Base-by-base conservation (phyloP, 2,329 filamentous ascomycete genomes). In the Emmonsiellopsis sp. region DNA sequence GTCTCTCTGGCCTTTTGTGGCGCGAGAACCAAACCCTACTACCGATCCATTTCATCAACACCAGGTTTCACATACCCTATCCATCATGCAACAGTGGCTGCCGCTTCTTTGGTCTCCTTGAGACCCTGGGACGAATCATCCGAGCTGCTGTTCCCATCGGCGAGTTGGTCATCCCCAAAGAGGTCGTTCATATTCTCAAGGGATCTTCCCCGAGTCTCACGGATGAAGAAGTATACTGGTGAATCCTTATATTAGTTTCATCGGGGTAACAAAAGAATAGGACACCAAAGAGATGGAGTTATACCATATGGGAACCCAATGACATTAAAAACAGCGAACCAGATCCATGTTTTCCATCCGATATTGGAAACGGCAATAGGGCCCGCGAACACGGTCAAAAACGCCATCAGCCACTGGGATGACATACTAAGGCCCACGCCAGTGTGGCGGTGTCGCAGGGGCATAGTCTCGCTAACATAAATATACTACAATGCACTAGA, bases 341-440 rank as follows among this genome's bases (percentile, higher is more conserved):
- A 63, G 54, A 66, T 58, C 61, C 62, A 66, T 37, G 63, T 64
- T 56, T 67, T 66, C 66, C 66, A 69, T 8, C 66, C 67, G 8
- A 65, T 58, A 44, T 60, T 57, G 7, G 58, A 58, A 36, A 68
- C 61, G 8, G 60, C 67, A 42, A 68, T 68, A 3, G 66, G 66
- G 2, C 66, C 66, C 4, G 65, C 67, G 50, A 63, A 69, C 4
- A 68, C 67, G 14, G 67, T 69, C 17, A 69, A 44, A 54, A 68
- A 69, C 2, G 66, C 64, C 56, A 64, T 64, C 40, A 68, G 55
- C 67, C 67, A 69, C 53, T 69, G 65, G 10, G 58, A 62, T 9
- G 62, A 65, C 34, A 64, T 58, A 34, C 60, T 62, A 14, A 66
- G 60, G n/a, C 60, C 62, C 50, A 66, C 61, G 17, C 67, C 67